phyloP scores from a whole-genome alignment of 1,139 yeast species.

The Zygoascus hellenicus region DNA sequence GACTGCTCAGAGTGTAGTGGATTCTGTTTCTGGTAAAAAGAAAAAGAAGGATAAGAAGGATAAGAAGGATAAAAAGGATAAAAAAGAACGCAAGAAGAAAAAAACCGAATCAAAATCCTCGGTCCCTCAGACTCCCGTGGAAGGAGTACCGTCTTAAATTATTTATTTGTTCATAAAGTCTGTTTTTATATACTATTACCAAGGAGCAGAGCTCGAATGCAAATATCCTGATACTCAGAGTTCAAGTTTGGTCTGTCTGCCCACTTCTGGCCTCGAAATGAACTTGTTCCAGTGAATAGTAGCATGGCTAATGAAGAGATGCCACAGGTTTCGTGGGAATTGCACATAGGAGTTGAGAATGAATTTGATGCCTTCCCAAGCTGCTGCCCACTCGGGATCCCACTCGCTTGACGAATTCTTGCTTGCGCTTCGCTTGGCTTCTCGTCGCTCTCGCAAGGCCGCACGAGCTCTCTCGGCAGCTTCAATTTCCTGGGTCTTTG shows the following conservation, averaged over 20 bases:
- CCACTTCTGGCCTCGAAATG: conserved; percentile 45
- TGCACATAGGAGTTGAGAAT: conserved; percentile 60
- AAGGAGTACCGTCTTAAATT: neutral
- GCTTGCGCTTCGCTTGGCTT: neutral
- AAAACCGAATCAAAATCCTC: neutral
- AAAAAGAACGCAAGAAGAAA: conserved; percentile 6
- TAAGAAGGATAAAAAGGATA: conserved; percentile 12
- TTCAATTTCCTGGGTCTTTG: conserved; percentile 15
- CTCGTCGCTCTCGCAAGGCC: conserved; percentile 18
- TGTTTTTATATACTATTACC: too few species aligned
- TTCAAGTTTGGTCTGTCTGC: conserved; percentile 8
- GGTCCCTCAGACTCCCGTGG: neutral
- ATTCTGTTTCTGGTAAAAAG: conserved; percentile 10
- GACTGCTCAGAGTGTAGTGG: neutral
- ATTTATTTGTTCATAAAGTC: too few species aligned
- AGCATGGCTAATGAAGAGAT: conserved; percentile 43
- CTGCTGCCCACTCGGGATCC: conserved; percentile 49
- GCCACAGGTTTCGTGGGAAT: conserved; percentile 60
- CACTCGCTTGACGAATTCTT: conserved; percentile 12
- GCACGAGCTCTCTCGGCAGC: conserved; percentile 8
- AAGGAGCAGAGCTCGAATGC: too few species aligned
- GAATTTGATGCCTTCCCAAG: conserved; percentile 60
- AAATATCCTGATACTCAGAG: conserved; percentile 1
- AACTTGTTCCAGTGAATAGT: conserved; percentile 68
- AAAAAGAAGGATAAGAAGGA: conserved; percentile 19